Percentiles rank a stretch among this genome's conserved stretches.
Evolutionary conservation across 495 filamentous ascomycete genomes (phyloP).

Genomic region (Xylaria castorea): DNA sequence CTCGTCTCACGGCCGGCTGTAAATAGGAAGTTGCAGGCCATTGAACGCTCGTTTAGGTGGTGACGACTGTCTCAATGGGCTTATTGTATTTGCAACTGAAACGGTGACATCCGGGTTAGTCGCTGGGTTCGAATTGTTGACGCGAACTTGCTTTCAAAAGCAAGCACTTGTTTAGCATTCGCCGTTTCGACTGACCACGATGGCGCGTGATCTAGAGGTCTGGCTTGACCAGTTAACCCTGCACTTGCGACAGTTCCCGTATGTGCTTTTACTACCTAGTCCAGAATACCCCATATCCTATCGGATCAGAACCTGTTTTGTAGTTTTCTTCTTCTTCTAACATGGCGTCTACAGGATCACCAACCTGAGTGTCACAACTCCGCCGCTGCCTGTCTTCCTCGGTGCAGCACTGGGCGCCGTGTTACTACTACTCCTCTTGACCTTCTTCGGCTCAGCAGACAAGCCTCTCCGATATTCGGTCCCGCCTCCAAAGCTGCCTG

Average conservation of each 20-base stretch:
- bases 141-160: background rate
- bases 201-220: slow-evolving; percentile 28
- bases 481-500: slow-evolving; percentile 46
- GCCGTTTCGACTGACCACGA: background rate
- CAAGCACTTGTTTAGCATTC: background rate
- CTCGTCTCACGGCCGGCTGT: background rate
- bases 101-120: background rate
- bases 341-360: slow-evolving; percentile 26
- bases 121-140: too few species aligned
- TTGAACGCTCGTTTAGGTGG: slow-evolving; percentile 11
- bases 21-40: background rate
- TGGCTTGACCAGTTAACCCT: slow-evolving; percentile 33
- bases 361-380: slow-evolving; percentile 19
- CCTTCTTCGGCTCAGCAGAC: slow-evolving; percentile 37
- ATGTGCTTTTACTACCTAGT: background rate
- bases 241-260: slow-evolving; percentile 38
- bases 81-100: background rate
- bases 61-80: slow-evolving; percentile 9
- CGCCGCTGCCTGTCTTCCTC: slow-evolving; percentile 33
- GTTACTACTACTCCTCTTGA: slow-evolving; percentile 40
- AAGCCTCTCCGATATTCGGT: slow-evolving; percentile 49
- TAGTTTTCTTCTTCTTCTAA: too few species aligned
- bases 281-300: background rate
- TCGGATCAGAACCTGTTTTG: too few species aligned
- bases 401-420: slow-evolving; percentile 31